phyloP scores from a whole-genome alignment of 257 asterid species.

The Ocimum tenuiflorum region DNA sequence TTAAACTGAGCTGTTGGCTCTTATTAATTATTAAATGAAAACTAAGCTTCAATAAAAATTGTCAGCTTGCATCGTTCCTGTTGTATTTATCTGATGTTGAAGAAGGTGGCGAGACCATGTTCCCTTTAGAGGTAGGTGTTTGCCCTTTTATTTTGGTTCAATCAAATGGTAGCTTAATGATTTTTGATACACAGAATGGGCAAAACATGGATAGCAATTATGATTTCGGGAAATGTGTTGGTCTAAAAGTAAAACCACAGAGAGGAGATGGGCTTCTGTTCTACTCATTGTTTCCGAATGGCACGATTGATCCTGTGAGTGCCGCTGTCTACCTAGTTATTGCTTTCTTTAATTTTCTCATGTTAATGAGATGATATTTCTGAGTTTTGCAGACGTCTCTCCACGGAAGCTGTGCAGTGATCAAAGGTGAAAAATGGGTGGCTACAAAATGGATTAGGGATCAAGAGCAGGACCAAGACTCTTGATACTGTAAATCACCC shows the following conservation, averaged over 20 bases:
- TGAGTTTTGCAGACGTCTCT: constrained; percentile 53
- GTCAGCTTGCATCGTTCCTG: constrained; percentile 85
- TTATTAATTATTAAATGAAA: background rate
- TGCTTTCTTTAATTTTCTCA: too few species aligned
- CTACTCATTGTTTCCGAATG: constrained; percentile 73
- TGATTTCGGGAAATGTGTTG: constrained; percentile 59
- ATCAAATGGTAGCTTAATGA: constrained; percentile 3
- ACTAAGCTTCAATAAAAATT: background rate
- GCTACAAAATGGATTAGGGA: constrained; percentile 97
- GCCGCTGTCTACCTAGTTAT: constrained; percentile 10
- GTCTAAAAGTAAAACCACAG: constrained; percentile 82
- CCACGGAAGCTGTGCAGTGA: constrained; percentile 95
- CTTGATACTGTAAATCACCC: background rate
- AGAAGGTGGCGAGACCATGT: constrained; percentile 98
- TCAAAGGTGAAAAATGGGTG: constrained; percentile 91
- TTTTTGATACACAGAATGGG: constrained; percentile 49
- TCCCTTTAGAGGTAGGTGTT: constrained; percentile 70
- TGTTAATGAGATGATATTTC: background rate
- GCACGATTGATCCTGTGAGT: constrained; percentile 84
- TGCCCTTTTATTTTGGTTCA: background rate
- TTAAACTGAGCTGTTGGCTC: background rate
- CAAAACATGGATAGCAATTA: constrained; percentile 57
- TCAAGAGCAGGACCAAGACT: constrained; percentile 39
- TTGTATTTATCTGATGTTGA: constrained; percentile 86
- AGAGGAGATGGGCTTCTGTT: constrained; percentile 92